Base-by-base conservation (phyloP, 2,329 filamentous ascomycete genomes). In the Neocatenulostroma microsporum region DNA sequence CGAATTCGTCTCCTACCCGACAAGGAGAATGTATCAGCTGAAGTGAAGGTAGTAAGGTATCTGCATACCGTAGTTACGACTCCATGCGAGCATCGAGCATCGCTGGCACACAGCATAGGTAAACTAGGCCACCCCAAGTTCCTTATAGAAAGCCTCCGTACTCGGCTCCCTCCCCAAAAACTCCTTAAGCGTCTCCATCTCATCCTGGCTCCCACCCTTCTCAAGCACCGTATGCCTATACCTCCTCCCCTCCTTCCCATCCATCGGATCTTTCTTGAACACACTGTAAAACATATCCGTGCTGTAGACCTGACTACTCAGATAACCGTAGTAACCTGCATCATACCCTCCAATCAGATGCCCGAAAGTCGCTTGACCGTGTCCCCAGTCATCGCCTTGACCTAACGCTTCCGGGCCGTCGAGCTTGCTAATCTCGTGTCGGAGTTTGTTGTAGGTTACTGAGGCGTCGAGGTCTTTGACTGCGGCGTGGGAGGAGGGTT, bases 281-380 rank as follows among this genome's bases (percentile, higher is more conserved):
- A 83, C 79, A 0, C 73, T 74, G 62, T 84, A 78, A 69, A 89
- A 93, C 83, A 93, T 89, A 61, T 93, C 84, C 18, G 81, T 74
- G 15, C 79, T 84, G 63, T 88, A 91, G 13, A 91, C 85, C 58
- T 85, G 75, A 1, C 80, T 85, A 45, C 75, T 81, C 21, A 73
- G 56, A 46, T 72, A 72, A 32, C 68, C 70, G 60, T 91, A 91
- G 65, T 89, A 89, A 28, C 84, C 83, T 20, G 84, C 84, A 59
- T 89, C 84, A 54, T 91, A 91, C 2, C 84, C 84, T 36, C 83
- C 83, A 42, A 89, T 84, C 45, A 89, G 69, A 62, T 91, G n/a
- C n/a, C 84, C 83, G 54, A 91, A 88, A 0, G 79, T 85, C 5
- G 83, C 82, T 54, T 88, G 77, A 10, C 84, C 82, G 50, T 87